Percentiles rank a stretch among this genome's conserved stretches.
phyloP scores from a whole-genome alignment of 1,139 yeast genomes.

The Pneumocystis murina region DNA sequence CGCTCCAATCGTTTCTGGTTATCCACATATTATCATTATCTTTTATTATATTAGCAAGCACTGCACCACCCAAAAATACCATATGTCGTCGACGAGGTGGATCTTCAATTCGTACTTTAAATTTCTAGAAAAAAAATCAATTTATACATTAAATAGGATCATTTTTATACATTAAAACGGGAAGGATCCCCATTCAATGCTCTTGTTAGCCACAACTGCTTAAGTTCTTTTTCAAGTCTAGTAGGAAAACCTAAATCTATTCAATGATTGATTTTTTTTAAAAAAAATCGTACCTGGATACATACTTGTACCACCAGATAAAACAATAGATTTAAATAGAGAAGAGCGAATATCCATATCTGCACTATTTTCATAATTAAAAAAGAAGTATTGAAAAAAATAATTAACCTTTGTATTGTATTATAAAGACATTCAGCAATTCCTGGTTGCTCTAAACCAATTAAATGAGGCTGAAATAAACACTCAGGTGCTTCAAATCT shows the following conservation, averaged over 20 bases:
- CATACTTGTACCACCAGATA: slow-evolving; percentile 97
- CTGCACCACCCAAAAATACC: slow-evolving; percentile 99
- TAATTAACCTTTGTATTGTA: slow-evolving; percentile 34
- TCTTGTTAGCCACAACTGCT: slow-evolving; percentile 85
- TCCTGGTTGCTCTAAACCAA: slow-evolving; percentile 97
- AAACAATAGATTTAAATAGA: slow-evolving; percentile 77
- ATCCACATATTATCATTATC: slow-evolving; percentile 97
- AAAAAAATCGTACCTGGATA: slow-evolving; percentile 89
- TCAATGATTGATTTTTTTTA: slow-evolving; percentile 36
- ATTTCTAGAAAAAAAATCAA: slow-evolving; percentile 30
- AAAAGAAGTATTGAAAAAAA: not conserved
- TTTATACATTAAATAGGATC: not conserved
- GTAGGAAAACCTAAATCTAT: not conserved
- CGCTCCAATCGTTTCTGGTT: slow-evolving; percentile 93
- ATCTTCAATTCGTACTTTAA: slow-evolving; percentile 92
- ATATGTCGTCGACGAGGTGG: slow-evolving; percentile 98
- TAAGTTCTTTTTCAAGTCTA: slow-evolving; percentile 48
- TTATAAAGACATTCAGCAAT: slow-evolving; percentile 84
- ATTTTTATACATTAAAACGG: slow-evolving; percentile 38
- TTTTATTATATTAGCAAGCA: slow-evolving; percentile 92
- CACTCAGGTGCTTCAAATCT: slow-evolving; percentile 98
- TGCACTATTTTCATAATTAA: slow-evolving; percentile 44
- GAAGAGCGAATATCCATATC: slow-evolving; percentile 87
- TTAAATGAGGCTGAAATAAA: slow-evolving; percentile 87
- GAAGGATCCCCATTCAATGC: slow-evolving; percentile 79